Evolutionary conservation across 208 protist genomes (phyloP).

Genomic region (Vickermania spadyakhi): DNA sequence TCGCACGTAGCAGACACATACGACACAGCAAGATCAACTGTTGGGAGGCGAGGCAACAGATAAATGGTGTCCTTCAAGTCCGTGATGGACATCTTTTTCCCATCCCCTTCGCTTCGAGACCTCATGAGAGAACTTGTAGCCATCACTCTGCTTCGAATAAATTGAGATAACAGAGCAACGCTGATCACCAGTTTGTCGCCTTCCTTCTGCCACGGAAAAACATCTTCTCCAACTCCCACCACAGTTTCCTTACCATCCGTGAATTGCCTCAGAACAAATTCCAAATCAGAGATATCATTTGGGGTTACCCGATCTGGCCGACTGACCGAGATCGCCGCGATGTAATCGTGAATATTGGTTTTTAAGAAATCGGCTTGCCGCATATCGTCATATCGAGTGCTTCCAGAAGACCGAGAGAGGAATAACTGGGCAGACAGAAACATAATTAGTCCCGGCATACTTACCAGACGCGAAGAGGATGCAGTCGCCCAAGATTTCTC

Average conservation of each 20-base stretch:
- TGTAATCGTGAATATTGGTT: conserved; percentile 82
- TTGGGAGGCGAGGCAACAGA: conserved; percentile 11
- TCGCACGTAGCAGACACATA: conserved; percentile 57
- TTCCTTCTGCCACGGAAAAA: background rate
- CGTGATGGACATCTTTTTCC: background rate
- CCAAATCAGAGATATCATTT: conserved; percentile 68
- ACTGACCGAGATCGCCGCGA: conserved; percentile 60
- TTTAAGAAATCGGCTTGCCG: conserved; percentile 53
- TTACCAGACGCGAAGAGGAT: conserved; percentile 62
- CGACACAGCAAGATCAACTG: background rate
- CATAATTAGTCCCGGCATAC: conserved; percentile 65
- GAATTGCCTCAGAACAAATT: conserved; percentile 78
- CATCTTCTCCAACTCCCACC: background rate
- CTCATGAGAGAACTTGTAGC: conserved; percentile 37
- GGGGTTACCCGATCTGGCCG: conserved; percentile 57
- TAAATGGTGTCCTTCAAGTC: conserved; percentile 6
- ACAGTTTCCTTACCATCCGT: conserved; percentile 57
- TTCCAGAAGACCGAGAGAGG: conserved; percentile 37
- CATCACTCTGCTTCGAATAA: conserved; percentile 78
- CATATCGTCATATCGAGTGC: conserved; percentile 23
- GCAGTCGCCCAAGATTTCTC: conserved; percentile 55
- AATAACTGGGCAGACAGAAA: conserved; percentile 81
- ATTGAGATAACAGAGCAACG: conserved; percentile 78
- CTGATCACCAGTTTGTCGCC: conserved; percentile 37
- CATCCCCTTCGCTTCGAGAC: background rate